phyloP scores from a whole-genome alignment of 306 rosid genomes.

The barrel medic (Medicago truncatula) region DNA sequence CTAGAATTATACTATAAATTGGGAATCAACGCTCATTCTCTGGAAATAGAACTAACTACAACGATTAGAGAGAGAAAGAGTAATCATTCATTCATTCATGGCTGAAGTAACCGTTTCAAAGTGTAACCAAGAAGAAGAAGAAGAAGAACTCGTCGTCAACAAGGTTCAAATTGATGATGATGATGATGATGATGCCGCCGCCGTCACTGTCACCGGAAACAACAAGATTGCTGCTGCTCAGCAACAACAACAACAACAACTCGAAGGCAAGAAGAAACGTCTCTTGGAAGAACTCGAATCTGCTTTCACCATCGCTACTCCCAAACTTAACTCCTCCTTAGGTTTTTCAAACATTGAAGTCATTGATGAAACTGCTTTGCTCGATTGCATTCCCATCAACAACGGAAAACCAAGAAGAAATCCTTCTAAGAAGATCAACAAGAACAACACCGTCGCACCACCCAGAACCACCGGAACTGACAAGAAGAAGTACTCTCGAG shows the following conservation, averaged over 20 bases:
- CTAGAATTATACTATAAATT: neutral
- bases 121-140: neutral
- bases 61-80: neutral
- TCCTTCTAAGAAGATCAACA: neutral
- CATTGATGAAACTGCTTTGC: slow-evolving; percentile 84
- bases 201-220: neutral
- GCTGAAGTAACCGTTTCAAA: neutral
- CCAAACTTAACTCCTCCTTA: neutral
- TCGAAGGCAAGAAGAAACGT: slow-evolving; percentile 60
- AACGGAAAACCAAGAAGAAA: slow-evolving; percentile 37
- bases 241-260: neutral
- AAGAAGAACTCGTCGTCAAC: slow-evolving; percentile 24
- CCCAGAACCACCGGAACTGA: too few species aligned
- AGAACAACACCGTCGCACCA: neutral
- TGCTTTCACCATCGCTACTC: slow-evolving; percentile 18
- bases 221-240: neutral
- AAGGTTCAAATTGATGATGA: too few species aligned
- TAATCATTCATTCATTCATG: neutral
- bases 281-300: slow-evolving; percentile 66
- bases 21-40: neutral
- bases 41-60: neutral
- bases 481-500: slow-evolving; percentile 54
- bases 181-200: neutral
- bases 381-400: slow-evolving; percentile 50
- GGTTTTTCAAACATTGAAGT: slow-evolving; percentile 52